A percentile compares a stretch with the other conserved stretches of the same genome.
Evolutionary conservation across 164 flowering plant genomes (phyloP).

Genomic region (grape (Vitis vinifera)): DNA sequence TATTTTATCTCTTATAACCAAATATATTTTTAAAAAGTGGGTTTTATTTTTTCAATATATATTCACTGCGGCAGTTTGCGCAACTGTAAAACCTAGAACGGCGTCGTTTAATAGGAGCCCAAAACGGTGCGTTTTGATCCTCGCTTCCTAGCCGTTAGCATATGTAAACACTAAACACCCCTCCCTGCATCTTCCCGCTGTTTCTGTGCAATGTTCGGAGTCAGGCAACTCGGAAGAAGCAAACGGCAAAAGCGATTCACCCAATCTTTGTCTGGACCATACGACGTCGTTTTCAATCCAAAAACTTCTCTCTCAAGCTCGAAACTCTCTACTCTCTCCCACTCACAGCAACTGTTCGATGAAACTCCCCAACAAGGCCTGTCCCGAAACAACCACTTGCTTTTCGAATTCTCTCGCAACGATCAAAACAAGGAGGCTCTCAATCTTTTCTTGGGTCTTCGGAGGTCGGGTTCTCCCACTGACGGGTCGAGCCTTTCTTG

Average conservation of each 20-base stretch:
- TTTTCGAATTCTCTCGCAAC: conserved; percentile 49
- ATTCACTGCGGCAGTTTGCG: too few relatives aligned
- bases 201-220: too few relatives aligned
- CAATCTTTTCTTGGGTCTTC: conserved; percentile 40
- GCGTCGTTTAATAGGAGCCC: too few relatives aligned
- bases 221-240: neutral
- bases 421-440: conserved; percentile 48
- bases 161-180: too few relatives aligned
- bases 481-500: conserved; percentile 59
- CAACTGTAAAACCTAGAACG: too few relatives aligned
- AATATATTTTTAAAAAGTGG: too few relatives aligned
- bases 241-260: conserved; percentile 2
- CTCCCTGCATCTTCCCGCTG: too few relatives aligned
- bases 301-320: neutral
- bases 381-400: conserved; percentile 32
- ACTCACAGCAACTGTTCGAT: conserved; percentile 45
- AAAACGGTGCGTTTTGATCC: too few relatives aligned
- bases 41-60: too few relatives aligned
- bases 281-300: conserved; percentile 12
- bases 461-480: conserved; percentile 27
- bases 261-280: conserved; percentile 13
- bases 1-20: too few relatives aligned
- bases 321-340: neutral
- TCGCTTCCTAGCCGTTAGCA: too few relatives aligned
- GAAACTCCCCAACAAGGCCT: conserved; percentile 32